Base-by-base conservation (phyloP, 441 rosid genomes). In the Aleurites moluccanus region DNA sequence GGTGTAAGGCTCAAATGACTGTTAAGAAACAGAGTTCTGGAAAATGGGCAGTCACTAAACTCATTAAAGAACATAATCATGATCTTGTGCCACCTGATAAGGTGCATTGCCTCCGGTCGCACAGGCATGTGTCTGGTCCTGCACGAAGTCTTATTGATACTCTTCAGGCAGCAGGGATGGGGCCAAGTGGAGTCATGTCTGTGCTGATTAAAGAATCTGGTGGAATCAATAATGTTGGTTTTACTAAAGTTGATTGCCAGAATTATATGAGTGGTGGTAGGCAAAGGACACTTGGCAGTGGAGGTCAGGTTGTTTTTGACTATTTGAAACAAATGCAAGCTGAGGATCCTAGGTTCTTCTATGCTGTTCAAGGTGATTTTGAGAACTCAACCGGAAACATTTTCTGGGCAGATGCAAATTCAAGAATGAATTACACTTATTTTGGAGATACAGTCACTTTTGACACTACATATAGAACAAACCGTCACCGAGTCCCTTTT, bases 341-440 rank as follows among this genome's bases (percentile, higher is more conserved):
- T 0, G 88, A 83, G 69, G 87, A 88, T 78, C 84, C 92, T 0
- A 82, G 73, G 82, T 91, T 91, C 86, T 91, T 85, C 77, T 90
- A 76, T 53, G 88, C 94, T 6, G 83, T 92, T 25, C 94, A 89
- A 76, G 88, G 89, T 27, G 84, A 88, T 55, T 89, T 85, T 20
- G 91, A 87, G 66, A 87, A 87, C 67, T 85, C 82, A 64, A 49
- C 67, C 28, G 84, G 88, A 67, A 93, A 91, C 67, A 89, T 88
- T 45, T 88, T 93, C 78, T 93, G 98, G 98, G 93, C 95, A 27
- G 97, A 93, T 85, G 86, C 93, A 20, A 88, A 83, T 82, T 85
- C 97, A 30, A 84, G 83, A 79, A 53, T 64, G 65, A 87, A 89
- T 71, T 93, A 86, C 64, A 53, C 80, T 57, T 85, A 81, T 81